Evolutionary conservation across 331 rosid genomes (phyloP).

Genomic region (Acacia pycnantha): DNA sequence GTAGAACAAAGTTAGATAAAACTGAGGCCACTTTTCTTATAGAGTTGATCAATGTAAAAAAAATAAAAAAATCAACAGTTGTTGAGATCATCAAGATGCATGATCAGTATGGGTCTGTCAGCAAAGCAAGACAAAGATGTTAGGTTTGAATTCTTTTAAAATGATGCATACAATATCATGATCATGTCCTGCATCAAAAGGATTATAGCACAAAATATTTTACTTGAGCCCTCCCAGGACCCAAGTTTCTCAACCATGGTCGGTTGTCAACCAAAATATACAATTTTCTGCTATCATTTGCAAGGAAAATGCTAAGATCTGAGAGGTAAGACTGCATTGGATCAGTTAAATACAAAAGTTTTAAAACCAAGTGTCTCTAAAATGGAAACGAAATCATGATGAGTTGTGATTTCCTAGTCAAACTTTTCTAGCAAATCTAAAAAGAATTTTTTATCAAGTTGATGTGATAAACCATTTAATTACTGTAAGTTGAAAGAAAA

Average conservation of each 20-base stretch:
- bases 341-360: slow-evolving; percentile 2
- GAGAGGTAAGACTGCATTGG: slow-evolving; percentile 83
- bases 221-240: slow-evolving; percentile 75
- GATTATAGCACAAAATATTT: no score
- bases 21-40: no score
- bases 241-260: slow-evolving; percentile 84
- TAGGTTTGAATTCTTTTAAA: no score
- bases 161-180: no score
- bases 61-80: no score
- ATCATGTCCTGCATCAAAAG: no score
- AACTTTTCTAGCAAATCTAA: background rate
- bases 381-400: background rate
- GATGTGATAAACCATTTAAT: slow-evolving; percentile 3
- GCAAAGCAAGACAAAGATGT: no score
- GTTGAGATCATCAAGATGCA: no score
- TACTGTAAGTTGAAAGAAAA: slow-evolving; percentile 1
- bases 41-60: no score
- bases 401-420: background rate
- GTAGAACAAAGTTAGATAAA: no score
- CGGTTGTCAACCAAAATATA: slow-evolving; percentile 95
- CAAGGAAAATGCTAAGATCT: slow-evolving; percentile 81
- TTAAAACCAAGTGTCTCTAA: background rate
- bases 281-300: slow-evolving; percentile 64
- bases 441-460: background rate
- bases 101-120: no score